phyloP scores from a whole-genome alignment of 257 asterid species.

The Nicotiana otophora region DNA sequence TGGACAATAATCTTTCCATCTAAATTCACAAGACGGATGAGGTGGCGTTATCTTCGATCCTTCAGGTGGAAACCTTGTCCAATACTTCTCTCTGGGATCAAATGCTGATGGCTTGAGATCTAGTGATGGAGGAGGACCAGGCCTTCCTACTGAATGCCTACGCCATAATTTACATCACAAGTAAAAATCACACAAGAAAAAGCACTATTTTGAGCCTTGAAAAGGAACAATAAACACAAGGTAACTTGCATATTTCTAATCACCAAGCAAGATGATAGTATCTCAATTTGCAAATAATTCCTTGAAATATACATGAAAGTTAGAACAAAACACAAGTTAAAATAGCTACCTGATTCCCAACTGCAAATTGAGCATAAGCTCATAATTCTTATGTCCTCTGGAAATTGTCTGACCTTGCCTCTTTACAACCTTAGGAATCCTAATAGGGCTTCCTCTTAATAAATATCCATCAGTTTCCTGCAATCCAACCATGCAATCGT shows the following conservation, averaged over 20 bases:
- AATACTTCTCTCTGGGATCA: slow-evolving; percentile 8
- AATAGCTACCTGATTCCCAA: slow-evolving; percentile 32
- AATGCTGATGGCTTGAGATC: slow-evolving; percentile 7
- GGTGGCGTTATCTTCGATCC: slow-evolving; percentile 4
- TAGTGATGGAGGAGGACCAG: slow-evolving; percentile 10
- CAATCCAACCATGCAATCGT: slow-evolving; percentile 5
- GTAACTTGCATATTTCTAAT: background rate
- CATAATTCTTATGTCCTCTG: slow-evolving; percentile 38
- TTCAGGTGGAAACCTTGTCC: slow-evolving; percentile 8
- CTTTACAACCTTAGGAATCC: slow-evolving; percentile 31
- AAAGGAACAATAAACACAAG: background rate
- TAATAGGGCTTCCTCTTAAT: slow-evolving; percentile 22
- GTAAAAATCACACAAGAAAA: background rate
- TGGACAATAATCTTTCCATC: slow-evolving; percentile 10
- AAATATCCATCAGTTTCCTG: slow-evolving; percentile 7
- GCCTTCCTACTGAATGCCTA: slow-evolving; percentile 8
- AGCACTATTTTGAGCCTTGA: background rate
- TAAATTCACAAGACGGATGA: slow-evolving; percentile 10
- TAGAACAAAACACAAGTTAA: background rate
- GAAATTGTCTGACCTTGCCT: slow-evolving; percentile 36
- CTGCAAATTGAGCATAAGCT: slow-evolving; percentile 38
- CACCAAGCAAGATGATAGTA: background rate
- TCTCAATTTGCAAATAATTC: background rate
- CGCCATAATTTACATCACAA: background rate
- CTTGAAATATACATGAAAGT: background rate